Percentiles rank a stretch among this genome's conserved stretches.
phyloP scores from a whole-genome alignment of 345 rosid species.

The Eucalyptus decipiens region DNA sequence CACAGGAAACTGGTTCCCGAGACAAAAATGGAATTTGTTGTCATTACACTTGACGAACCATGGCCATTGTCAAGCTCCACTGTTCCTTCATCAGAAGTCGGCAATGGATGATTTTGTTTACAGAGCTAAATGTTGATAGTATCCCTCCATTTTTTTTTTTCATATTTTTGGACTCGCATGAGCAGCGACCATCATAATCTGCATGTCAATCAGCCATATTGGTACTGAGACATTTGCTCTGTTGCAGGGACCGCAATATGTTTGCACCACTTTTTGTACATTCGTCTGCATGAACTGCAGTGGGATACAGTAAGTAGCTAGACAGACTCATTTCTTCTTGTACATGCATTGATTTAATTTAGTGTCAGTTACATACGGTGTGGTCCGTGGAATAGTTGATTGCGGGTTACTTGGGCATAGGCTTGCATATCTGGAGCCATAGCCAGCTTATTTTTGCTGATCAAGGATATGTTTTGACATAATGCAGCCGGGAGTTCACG shows the following conservation, averaged over 20 bases:
- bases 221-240: neutral
- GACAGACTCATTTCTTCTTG: neutral
- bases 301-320: conserved; percentile 66
- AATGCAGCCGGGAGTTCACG: conserved; percentile 76
- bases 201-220: fast-evolving
- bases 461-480: neutral
- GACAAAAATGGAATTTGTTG: neutral
- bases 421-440: neutral
- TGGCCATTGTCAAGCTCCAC: neutral
- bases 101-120: neutral
- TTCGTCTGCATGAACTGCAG: conserved; percentile 86
- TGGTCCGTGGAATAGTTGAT: neutral
- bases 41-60: neutral
- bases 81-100: neutral
- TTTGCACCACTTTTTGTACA: conserved; percentile 80
- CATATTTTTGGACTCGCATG: neutral
- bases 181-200: fast-evolving
- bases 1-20: neutral
- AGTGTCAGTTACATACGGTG: neutral
- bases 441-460: neutral
- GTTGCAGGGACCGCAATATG: conserved; percentile 91
- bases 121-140: neutral
- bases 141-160: neutral
- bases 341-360: neutral
- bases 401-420: neutral